Percentiles rank a stretch among this genome's conserved stretches.
phyloP scores from a whole-genome alignment of 2,329 filamentous ascomycete species.

The Verticillium nonalfalfae region DNA sequence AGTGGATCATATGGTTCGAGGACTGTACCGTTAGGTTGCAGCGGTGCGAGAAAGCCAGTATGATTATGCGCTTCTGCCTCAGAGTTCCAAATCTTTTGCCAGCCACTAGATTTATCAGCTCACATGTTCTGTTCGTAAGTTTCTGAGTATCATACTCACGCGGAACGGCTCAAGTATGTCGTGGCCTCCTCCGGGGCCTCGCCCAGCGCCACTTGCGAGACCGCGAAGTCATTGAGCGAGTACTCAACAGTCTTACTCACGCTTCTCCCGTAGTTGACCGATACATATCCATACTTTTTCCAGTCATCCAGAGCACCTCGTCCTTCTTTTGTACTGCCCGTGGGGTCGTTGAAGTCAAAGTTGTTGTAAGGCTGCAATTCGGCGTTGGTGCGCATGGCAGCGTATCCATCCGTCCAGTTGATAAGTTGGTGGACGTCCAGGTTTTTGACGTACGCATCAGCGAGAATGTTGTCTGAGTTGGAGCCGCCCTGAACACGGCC shows the following conservation, averaged over 20 bases:
- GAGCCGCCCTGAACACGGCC: slow-evolving; percentile 52
- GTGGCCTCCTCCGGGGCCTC: slow-evolving; percentile 41
- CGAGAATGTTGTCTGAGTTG: slow-evolving; percentile 54
- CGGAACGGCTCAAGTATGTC: slow-evolving; percentile 46
- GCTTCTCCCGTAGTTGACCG: slow-evolving; percentile 41
- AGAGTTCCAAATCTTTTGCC: slow-evolving; percentile 54
- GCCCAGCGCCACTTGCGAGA: slow-evolving; percentile 46
- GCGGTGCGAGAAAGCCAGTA: slow-evolving; percentile 51
- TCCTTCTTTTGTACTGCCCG: slow-evolving; percentile 48
- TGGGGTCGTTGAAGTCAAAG: slow-evolving; percentile 40
- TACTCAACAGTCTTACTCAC: slow-evolving; percentile 52
- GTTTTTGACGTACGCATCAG: slow-evolving; percentile 51
- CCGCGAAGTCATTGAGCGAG: slow-evolving; percentile 49
- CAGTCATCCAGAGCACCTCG: slow-evolving; percentile 54
- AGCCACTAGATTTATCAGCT: slow-evolving; percentile 26
- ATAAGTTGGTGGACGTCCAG: slow-evolving; percentile 31
- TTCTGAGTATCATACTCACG: slow-evolving; percentile 6
- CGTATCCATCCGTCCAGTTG: slow-evolving; percentile 48
- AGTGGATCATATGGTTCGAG: slow-evolving; percentile 38
- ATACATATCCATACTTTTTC: slow-evolving; percentile 50
- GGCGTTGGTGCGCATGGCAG: slow-evolving; percentile 49
- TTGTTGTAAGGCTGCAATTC: slow-evolving; percentile 45
- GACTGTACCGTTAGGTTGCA: slow-evolving; percentile 36
- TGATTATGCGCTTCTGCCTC: slow-evolving; percentile 38
- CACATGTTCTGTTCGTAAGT: neutral